Conservation (phyloP, 352 stramenopile genomes). For the Pythium coloratum region DNA sequence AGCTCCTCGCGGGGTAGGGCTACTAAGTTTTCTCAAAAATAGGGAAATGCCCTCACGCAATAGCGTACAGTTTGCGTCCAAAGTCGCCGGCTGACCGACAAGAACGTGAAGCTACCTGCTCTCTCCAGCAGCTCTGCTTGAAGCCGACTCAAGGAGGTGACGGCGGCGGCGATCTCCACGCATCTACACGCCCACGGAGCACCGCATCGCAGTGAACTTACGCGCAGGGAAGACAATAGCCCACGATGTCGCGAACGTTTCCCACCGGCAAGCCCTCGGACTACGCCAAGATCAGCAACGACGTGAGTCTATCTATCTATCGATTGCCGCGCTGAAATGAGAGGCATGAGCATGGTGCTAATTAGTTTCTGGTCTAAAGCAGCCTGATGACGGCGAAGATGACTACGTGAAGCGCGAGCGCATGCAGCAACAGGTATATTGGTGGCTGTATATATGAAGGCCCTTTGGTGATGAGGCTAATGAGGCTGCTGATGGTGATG, state of each 20-base stretch:
- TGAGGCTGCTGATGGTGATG: not conserved
- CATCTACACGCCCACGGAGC: not conserved
- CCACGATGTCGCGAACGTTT: constrained; percentile 58
- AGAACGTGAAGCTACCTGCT: constrained; percentile 17
- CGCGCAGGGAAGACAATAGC: not conserved
- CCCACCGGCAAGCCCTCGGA: constrained; percentile 55
- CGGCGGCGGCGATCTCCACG: not conserved
- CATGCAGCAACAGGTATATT: constrained; percentile 48
- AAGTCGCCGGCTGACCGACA: constrained; percentile 24
- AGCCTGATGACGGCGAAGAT: constrained; percentile 53
- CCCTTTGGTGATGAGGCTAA: not conserved
- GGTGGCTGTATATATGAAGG: not conserved
- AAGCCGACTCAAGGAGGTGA: not conserved
- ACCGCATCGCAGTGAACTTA: not conserved
- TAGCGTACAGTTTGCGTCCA: constrained; percentile 20
- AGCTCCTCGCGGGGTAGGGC: constrained; percentile 2
- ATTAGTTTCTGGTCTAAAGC: not conserved
- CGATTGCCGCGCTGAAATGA: not conserved
- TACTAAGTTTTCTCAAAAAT: constrained; percentile 11
- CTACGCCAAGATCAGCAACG: constrained; percentile 73
- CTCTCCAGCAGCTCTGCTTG: not conserved
- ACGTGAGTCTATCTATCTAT: constrained; percentile 37
- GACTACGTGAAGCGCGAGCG: constrained; percentile 54
- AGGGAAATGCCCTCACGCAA: not conserved
- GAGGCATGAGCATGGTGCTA: not conserved